Base-by-base conservation (phyloP, 1,284 basidiomycete genomes). In the Fomitopsis palustris region DNA sequence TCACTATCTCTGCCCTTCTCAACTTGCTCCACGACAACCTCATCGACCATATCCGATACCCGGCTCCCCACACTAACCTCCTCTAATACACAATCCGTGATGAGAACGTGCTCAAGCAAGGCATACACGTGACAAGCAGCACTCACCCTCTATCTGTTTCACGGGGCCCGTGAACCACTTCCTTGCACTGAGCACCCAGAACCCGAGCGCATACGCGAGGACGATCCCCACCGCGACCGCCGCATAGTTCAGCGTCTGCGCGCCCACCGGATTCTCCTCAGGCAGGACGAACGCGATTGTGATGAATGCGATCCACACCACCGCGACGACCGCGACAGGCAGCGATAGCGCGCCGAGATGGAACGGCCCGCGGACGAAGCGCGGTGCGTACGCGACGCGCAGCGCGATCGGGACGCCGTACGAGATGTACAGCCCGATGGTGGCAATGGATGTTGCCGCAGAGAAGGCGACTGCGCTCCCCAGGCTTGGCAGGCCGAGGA, bases 401-500 rank as follows among this genome's bases (percentile, higher is more conserved):
- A 90, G 77, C 0, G 81, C 80, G 63, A 90, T 88, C 0, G 88
- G 88, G 19, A 90, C 84, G 9, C 77, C 86, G 65, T 90, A 90
- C 0, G 86, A 88, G 43, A 86, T 87, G 67, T 89, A 90, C n/a
- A 90, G 72, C 0, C 88, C 88, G 60, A 90, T 89, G 0, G 88
- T 92, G 0, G 89, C 87, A 58, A 92, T 91, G 29, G 82, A 84
- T 0, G 88, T 91, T 0, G 88, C 88, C 5, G 89, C 89, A 0
- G 87, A 73, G 68, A 90, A 91, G 0, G 89, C 89, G 7, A 92
- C 89, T 0, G 77, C 69, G 61, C 84, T 87, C 1, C 88, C 88
- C 2, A 92, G 75, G 70, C 85, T 86, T 0, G 90, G 89, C 1
- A 92, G 74, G 0, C 81, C 87, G 5, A 92, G 80, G 61, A 86